A percentile compares a stretch with the other conserved stretches of the same genome.
Evolutionary conservation across 331 rosid genomes (phyloP).

Genomic region (Rosa hybrid): DNA sequence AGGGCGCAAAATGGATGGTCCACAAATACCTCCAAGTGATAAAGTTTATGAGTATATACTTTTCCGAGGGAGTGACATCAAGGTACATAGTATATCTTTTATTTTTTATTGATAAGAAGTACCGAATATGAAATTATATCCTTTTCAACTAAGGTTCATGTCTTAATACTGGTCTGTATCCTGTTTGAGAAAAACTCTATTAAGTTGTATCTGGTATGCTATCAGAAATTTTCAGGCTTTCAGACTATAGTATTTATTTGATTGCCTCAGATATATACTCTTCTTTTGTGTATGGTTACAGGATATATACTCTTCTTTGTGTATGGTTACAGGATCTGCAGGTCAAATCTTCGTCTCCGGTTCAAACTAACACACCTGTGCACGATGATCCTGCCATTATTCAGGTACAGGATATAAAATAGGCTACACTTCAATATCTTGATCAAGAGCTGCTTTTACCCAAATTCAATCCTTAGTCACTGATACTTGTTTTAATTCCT

Average conservation of each 20-base stretch:
- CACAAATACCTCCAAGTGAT: constrained; percentile 83
- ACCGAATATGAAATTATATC: background rate
- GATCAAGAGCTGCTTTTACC: background rate
- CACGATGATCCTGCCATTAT: constrained; percentile 89
- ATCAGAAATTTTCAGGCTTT: background rate
- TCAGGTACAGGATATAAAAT: constrained; percentile 44
- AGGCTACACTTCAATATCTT: background rate
- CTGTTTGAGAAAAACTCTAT: background rate
- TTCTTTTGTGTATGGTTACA: background rate
- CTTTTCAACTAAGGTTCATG: background rate
- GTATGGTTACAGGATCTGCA: constrained; percentile 69
- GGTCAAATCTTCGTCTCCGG: constrained; percentile 88
- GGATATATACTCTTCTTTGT: background rate
- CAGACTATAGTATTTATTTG: background rate
- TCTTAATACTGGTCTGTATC: background rate
- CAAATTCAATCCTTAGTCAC: constrained; percentile 17
- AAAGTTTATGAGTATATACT: constrained; percentile 85
- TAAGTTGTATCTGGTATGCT: background rate
- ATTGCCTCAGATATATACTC: background rate
- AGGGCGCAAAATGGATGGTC: constrained; percentile 94
- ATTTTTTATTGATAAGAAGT: background rate
- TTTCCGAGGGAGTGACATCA: constrained; percentile 93
- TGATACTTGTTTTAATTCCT: constrained; percentile 15
- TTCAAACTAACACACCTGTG: constrained; percentile 53
- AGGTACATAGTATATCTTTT: constrained; percentile 46